Conservation (phyloP, 257 asterid genomes). For the Eucommia ulmoides region DNA sequence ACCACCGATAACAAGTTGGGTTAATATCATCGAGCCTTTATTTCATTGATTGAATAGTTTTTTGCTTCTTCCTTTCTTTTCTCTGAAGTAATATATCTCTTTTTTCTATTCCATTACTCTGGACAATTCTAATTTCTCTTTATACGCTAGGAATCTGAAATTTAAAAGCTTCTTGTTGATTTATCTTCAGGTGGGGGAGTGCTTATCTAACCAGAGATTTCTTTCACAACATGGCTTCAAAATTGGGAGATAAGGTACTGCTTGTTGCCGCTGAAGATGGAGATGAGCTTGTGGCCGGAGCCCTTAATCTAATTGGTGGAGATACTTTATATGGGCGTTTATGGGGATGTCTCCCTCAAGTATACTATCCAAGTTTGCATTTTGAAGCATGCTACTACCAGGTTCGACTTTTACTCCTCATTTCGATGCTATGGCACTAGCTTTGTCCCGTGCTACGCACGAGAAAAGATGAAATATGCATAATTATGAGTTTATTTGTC, state of each 20-base stretch:
- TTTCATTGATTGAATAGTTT: constrained; percentile 4
- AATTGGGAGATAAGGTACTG: constrained; percentile 73
- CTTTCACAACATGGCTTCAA: constrained; percentile 88
- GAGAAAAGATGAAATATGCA: too few relatives aligned
- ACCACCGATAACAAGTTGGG: constrained; percentile 79
- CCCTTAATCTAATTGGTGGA: constrained; percentile 90
- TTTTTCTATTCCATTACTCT: too few relatives aligned
- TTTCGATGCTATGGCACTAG: too few relatives aligned
- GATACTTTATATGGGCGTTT: constrained; percentile 81
- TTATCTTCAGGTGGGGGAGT: constrained; percentile 78
- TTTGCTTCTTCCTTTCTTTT: background rate
- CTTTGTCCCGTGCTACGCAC: too few relatives aligned
- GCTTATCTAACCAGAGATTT: constrained; percentile 91
- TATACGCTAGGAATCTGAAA: too few relatives aligned
- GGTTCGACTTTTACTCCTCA: constrained; percentile 26
- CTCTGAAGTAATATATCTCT: too few relatives aligned
- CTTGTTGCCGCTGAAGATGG: constrained; percentile 84
- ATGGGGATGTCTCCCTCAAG: constrained; percentile 95
- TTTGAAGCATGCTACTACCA: constrained; percentile 98
- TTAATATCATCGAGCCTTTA: constrained; percentile 13
- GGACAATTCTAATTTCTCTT: background rate
- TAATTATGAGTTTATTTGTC: too few relatives aligned
- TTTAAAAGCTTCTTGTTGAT: constrained; percentile 3
- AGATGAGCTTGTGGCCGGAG: constrained; percentile 76
- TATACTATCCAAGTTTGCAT: constrained; percentile 78